Evolutionary conservation across 176 grass and related monocot species (phyloP).

Genomic region (Eragrostis curvula): DNA sequence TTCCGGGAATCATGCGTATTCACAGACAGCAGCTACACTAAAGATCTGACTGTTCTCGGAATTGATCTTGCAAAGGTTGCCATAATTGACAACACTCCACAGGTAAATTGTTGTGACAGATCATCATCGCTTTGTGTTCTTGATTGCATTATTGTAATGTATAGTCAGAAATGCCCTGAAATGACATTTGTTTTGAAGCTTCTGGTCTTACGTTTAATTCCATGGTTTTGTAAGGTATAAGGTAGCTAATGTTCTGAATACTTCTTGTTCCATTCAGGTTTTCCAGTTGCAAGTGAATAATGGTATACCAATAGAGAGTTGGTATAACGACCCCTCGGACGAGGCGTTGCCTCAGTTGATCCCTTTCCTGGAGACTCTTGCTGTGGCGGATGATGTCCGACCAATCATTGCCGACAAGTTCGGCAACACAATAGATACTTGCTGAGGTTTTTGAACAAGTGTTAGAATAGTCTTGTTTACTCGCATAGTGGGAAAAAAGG

Average conservation of each 20-base stretch:
- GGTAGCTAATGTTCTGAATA: neutral
- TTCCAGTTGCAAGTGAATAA: slow-evolving; percentile 97
- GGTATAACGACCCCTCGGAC: slow-evolving; percentile 73
- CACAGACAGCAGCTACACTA: slow-evolving; percentile 71
- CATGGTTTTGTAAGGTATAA: neutral
- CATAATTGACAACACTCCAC: slow-evolving; percentile 97
- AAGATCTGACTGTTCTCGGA: slow-evolving; percentile 81
- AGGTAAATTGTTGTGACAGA: slow-evolving; percentile 58
- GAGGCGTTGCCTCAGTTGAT: slow-evolving; percentile 73
- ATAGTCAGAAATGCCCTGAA: neutral
- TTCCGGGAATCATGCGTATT: slow-evolving; percentile 92
- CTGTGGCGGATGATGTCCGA: slow-evolving; percentile 77
- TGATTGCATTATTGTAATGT: slow-evolving; percentile 24
- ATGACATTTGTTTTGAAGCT: neutral
- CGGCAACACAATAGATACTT: slow-evolving; percentile 48
- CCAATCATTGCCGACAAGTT: slow-evolving; percentile 93
- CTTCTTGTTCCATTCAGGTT: slow-evolving; percentile 55
- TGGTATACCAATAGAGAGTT: slow-evolving; percentile 98
- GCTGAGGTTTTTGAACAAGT: slow-evolving; percentile 36
- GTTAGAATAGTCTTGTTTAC: slow-evolving; percentile 45
- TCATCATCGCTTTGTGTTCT: neutral
- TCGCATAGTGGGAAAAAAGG: slow-evolving; percentile 44
- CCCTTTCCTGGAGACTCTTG: slow-evolving; percentile 87
- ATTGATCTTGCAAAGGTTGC: slow-evolving; percentile 78
- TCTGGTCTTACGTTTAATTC: neutral